These are phyloP conservation scores for Globisporangium iwayamae DNA, from an alignment of 352 stramenopile species.

Conservation along the genomic window DNA sequence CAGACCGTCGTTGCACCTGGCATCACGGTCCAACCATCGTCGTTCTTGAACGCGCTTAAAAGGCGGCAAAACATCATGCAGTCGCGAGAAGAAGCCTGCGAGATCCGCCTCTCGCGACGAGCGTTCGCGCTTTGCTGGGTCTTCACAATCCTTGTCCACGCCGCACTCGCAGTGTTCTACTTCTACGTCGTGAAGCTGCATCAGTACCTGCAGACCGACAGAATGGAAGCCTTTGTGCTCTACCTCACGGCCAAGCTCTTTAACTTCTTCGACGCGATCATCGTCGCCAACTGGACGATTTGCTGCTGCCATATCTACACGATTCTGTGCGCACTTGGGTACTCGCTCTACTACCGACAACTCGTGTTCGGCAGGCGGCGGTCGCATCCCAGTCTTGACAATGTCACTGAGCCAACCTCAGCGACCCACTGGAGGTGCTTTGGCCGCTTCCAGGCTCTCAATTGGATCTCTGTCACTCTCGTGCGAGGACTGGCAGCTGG, in stretches of 20 bases:
- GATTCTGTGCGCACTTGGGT: conserved; percentile 2
- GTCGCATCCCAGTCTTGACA: not conserved
- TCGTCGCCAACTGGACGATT: not conserved
- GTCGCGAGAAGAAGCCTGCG: not conserved
- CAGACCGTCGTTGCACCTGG: not conserved
- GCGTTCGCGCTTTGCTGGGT: not conserved
- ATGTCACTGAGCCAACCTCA: not conserved
- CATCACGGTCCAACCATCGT: no score
- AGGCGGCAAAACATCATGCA: not conserved
- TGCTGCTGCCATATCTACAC: not conserved
- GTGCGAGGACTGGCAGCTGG: not conserved
- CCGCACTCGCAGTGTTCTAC: conserved; percentile 9
- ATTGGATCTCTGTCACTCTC: not conserved
- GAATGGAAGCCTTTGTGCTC: not conserved
- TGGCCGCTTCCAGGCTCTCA: not conserved
- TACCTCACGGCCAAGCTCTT: conserved; percentile 1
- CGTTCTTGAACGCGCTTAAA: not conserved
- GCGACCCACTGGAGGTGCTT: not conserved
- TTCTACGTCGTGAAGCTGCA: conserved; percentile 6
- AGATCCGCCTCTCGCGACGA: not conserved
- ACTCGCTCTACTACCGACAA: conserved; percentile 5
- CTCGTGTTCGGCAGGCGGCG: not conserved
- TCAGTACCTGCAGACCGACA: not conserved
- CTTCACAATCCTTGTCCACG: not conserved
- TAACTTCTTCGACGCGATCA: conserved; percentile 3